Conservation (phyloP, 2,329 filamentous ascomycete species). For the Bretziella fagacearum region DNA sequence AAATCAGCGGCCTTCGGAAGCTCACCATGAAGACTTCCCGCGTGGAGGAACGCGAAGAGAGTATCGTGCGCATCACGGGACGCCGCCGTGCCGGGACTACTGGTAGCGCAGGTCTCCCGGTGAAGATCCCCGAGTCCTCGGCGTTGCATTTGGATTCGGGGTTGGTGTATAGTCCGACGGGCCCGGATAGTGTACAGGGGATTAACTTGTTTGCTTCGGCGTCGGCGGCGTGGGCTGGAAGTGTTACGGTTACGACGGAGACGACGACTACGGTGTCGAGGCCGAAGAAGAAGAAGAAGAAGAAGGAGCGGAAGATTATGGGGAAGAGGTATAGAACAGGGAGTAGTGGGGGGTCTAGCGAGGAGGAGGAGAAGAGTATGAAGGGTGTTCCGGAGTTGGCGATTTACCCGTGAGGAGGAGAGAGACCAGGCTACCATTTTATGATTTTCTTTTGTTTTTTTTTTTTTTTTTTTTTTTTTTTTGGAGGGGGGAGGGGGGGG, state of each 20-base stretch:
- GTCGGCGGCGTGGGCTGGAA: background rate
- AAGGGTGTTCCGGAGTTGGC: background rate
- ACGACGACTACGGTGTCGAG: slow-evolving; percentile 4
- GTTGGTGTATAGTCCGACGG: background rate
- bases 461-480: background rate
- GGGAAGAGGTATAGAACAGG: background rate
- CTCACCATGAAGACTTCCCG: background rate
- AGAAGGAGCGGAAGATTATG: background rate
- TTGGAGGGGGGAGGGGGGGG: too few relatives aligned
- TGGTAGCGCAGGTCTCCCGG: background rate
- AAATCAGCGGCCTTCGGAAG: background rate
- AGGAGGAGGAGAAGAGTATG: background rate
- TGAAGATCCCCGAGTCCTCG: background rate
- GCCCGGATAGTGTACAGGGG: background rate
- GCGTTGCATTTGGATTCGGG: background rate
- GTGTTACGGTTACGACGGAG: slow-evolving; percentile 2
- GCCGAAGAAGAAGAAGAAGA: background rate
- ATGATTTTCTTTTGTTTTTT: background rate
- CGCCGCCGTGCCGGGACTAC: background rate
- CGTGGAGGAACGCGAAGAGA: background rate
- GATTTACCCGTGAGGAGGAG: background rate
- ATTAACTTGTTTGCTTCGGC: slow-evolving; percentile 7
- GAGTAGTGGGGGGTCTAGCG: background rate
- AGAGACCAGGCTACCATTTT: background rate
- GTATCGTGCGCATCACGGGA: background rate